A percentile compares a stretch with the other conserved stretches of the same genome.
These are phyloP conservation scores for Pyrenula massariospora DNA, from an alignment of 495 filamentous ascomycete species.

Conservation along the genomic window DNA sequence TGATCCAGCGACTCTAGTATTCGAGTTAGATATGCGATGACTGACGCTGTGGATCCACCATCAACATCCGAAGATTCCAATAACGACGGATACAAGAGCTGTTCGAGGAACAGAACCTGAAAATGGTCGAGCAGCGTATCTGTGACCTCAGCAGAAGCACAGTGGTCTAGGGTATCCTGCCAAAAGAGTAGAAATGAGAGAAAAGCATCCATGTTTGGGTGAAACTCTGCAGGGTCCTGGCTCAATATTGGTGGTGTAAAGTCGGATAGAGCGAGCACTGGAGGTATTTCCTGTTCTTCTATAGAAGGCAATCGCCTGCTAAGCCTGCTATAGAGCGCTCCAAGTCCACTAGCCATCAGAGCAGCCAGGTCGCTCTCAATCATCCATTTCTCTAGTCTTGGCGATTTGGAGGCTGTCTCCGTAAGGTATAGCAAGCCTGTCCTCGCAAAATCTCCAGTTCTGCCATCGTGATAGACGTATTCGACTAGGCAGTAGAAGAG, in stretches of 20 bases:
- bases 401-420: slow-evolving; percentile 76
- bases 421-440: slow-evolving; percentile 94
- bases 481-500: slow-evolving; percentile 91
- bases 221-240: slow-evolving; percentile 47
- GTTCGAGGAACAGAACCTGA: slow-evolving; percentile 89
- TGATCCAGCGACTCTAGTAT: slow-evolving; percentile 86
- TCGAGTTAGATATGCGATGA: slow-evolving; percentile 83
- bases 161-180: slow-evolving; percentile 96
- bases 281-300: slow-evolving; percentile 52
- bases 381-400: slow-evolving; percentile 82
- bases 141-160: slow-evolving; percentile 79
- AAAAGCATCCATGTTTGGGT: slow-evolving; percentile 78
- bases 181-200: slow-evolving; percentile 91
- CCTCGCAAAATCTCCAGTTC: slow-evolving; percentile 91
- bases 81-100: slow-evolving; percentile 91
- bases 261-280: slow-evolving; percentile 78
- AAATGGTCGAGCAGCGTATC: slow-evolving; percentile 92
- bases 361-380: slow-evolving; percentile 95
- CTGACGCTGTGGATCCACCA: slow-evolving; percentile 90
- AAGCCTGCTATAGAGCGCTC: slow-evolving; percentile 91
- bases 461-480: slow-evolving; percentile 88
- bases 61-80: slow-evolving; percentile 94
- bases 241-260: slow-evolving; percentile 41
- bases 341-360: slow-evolving; percentile 90
- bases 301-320: slow-evolving; percentile 48